phyloP scores from a whole-genome alignment of 2,329 filamentous ascomycete genomes.

The Plectosphaerella plurivora region DNA sequence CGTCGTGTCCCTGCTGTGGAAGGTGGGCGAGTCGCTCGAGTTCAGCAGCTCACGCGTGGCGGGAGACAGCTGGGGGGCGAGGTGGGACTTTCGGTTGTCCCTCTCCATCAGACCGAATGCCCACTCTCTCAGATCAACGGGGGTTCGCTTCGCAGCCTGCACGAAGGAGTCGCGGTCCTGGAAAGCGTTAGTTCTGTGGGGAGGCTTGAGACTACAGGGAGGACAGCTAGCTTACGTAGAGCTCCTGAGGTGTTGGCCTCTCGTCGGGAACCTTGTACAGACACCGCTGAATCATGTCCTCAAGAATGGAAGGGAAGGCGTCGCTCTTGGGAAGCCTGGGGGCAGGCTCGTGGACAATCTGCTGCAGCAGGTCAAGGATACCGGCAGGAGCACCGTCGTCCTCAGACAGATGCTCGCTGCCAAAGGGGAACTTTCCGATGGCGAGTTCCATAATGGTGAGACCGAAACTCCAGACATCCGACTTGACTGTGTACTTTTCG shows the following conservation, averaged over 20 bases:
- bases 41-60: conserved; percentile 73
- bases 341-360: conserved; percentile 94
- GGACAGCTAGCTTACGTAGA: conserved; percentile 63
- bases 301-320: conserved; percentile 89
- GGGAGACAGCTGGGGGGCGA: conserved; percentile 75
- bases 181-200: conserved; percentile 17
- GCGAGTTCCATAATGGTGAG: conserved; percentile 94
- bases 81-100: conserved; percentile 92
- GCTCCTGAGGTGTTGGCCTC: conserved; percentile 85
- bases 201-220: neutral
- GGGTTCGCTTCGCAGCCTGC: conserved; percentile 92
- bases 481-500: conserved; percentile 95
- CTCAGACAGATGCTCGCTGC: conserved; percentile 67
- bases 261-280: conserved; percentile 84
- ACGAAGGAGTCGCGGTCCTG: conserved; percentile 92
- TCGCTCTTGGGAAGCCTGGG: conserved; percentile 94
- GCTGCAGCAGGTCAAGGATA: conserved; percentile 91
- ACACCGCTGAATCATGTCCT: conserved; percentile 97
- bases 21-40: conserved; percentile 55
- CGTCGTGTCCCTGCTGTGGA: conserved; percentile 28
- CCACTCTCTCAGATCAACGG: conserved; percentile 91
- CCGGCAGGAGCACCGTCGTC: conserved; percentile 82
- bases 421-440: conserved; percentile 95
- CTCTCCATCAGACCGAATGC: conserved; percentile 89
- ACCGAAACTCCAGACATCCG: conserved; percentile 98